phyloP scores from a whole-genome alignment of 306 rosid genomes.

The Lagenaria siceraria region DNA sequence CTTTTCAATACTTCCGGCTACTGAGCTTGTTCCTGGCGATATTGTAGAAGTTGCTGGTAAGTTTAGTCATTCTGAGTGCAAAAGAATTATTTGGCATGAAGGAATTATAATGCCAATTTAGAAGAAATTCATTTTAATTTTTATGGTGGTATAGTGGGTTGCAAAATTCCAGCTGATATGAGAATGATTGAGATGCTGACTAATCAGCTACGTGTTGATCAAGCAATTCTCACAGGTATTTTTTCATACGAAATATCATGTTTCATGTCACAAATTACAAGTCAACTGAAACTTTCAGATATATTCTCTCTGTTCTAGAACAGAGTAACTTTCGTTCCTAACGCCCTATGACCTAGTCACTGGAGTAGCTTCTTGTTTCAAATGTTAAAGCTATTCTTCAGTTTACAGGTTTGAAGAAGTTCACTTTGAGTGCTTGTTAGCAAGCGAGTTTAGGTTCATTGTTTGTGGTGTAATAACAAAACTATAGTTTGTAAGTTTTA shows the following conservation, averaged over 20 bases:
- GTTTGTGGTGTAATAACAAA: no score
- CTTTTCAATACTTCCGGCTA: slow-evolving; percentile 89
- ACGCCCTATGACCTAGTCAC: no score
- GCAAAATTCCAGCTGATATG: slow-evolving; percentile 99
- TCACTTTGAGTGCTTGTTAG: no score
- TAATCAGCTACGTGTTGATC: slow-evolving; percentile 87
- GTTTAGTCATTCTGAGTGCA: slow-evolving; percentile 15
- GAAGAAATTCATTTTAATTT: slow-evolving; percentile 11
- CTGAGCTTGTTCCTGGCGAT: slow-evolving; percentile 93
- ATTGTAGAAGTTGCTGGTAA: slow-evolving; percentile 88
- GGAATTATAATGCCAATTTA: not conserved
- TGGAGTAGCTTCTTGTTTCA: no score
- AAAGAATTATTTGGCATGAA: slow-evolving; percentile 12
- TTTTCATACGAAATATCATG: not conserved
- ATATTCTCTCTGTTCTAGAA: no score
- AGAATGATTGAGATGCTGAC: slow-evolving; percentile 89
- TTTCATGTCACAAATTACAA: not conserved
- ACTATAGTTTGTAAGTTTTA: no score
- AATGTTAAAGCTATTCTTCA: no score
- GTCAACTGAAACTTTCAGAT: not conserved
- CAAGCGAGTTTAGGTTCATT: no score
- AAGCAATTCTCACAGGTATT: slow-evolving; percentile 92
- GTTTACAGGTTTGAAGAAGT: no score
- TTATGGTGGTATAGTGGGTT: slow-evolving; percentile 53
- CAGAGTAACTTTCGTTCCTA: no score